These are phyloP conservation scores for Nelumbo lutea DNA, from an alignment of 164 flowering plant species.

Conservation along the genomic window DNA sequence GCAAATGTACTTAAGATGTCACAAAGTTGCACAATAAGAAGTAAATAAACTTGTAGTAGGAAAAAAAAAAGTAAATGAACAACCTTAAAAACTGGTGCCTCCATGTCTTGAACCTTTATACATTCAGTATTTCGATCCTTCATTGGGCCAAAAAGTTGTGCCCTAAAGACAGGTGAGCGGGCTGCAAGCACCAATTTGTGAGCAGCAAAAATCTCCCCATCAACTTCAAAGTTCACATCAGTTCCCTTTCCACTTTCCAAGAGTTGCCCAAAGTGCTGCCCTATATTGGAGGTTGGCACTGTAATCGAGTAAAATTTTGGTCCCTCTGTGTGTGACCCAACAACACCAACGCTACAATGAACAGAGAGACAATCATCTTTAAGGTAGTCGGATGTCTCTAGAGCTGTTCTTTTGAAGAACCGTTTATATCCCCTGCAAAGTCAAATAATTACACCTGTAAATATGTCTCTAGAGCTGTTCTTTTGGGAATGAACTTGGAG, in stretches of 20 bases:
- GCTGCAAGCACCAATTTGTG: constrained; percentile 89
- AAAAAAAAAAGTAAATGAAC: neutral
- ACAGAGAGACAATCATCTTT: constrained; percentile 81
- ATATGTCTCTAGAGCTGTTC: no score
- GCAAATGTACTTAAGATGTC: no score
- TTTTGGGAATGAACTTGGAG: no score
- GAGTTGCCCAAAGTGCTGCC: constrained; percentile 70
- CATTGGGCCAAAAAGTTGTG: constrained; percentile 23
- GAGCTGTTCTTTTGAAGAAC: constrained; percentile 59
- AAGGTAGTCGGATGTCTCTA: constrained; percentile 83
- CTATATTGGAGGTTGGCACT: constrained; percentile 64
- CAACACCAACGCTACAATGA: constrained; percentile 82
- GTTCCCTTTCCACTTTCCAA: constrained; percentile 69
- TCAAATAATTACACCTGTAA: neutral
- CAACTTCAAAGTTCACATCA: constrained; percentile 74
- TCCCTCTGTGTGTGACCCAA: constrained; percentile 71
- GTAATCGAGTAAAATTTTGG: constrained; percentile 66
- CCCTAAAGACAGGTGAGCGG: constrained; percentile 74
- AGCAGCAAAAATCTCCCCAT: constrained; percentile 64
- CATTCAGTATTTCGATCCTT: constrained; percentile 47
- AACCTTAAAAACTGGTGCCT: constrained; percentile 85
- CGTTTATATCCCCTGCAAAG: constrained; percentile 87
- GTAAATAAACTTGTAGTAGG: no score
- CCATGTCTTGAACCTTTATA: constrained; percentile 78
- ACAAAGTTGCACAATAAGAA: neutral